Conservation (phyloP, 805 yeast species). For the Kurtzmaniella fragi region DNA sequence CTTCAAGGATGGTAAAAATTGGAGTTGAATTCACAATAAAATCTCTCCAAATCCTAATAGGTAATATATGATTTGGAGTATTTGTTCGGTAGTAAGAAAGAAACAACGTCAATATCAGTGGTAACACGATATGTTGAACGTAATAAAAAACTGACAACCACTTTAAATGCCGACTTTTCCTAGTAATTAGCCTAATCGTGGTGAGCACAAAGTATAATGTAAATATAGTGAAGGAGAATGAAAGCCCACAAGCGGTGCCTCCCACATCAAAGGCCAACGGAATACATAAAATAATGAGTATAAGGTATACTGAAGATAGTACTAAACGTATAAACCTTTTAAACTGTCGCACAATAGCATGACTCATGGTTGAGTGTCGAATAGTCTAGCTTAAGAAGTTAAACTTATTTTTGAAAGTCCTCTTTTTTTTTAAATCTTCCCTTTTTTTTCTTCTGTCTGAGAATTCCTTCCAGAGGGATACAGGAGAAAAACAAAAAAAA, state of each 20-base stretch:
- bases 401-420: no score
- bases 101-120: constrained; percentile 71
- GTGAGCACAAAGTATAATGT: constrained; percentile 65
- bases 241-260: constrained; percentile 83
- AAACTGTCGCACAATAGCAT: not conserved
- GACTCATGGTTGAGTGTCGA: no score
- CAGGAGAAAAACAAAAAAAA: no score
- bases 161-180: constrained; percentile 36
- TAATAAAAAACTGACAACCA: constrained; percentile 57
- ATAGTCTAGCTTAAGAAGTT: no score
- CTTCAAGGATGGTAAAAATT: constrained; percentile 83
- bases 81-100: constrained; percentile 44
- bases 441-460: no score
- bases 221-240: constrained; percentile 65
- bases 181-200: constrained; percentile 56
- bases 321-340: constrained; percentile 1
- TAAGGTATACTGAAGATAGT: constrained; percentile 42
- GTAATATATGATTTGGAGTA: constrained; percentile 1
- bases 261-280: constrained; percentile 95
- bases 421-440: no score
- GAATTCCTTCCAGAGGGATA: no score
- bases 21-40: constrained; percentile 80
- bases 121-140: constrained; percentile 76
- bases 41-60: constrained; percentile 63
- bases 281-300: constrained; percentile 70